phyloP scores from a whole-genome alignment of 192 early-diverging fungal genomes.

The Backusella circina region DNA sequence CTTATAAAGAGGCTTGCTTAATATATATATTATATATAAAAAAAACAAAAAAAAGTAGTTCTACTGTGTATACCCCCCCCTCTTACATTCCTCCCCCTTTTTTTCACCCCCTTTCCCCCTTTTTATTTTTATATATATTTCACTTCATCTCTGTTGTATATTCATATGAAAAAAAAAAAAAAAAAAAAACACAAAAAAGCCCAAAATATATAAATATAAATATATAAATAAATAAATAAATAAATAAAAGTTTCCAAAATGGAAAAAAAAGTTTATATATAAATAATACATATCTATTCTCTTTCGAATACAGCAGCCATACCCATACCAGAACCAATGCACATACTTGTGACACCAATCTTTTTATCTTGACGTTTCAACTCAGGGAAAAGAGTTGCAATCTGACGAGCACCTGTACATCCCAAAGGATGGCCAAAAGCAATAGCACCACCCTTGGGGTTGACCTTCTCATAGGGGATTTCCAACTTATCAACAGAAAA shows the following conservation, averaged over 20 bases:
- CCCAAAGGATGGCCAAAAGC: conserved; percentile 98
- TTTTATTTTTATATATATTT: neutral
- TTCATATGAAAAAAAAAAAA: neutral
- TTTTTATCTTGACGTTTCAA: conserved; percentile 71
- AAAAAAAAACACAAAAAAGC: neutral
- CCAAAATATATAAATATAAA: no score
- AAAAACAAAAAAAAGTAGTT: neutral
- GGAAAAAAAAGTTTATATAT: neutral
- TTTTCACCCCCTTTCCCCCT: neutral
- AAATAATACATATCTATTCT: conserved; percentile 34
- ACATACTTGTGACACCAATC: conserved; percentile 88
- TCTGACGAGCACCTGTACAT: conserved; percentile 87
- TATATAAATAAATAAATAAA: neutral
- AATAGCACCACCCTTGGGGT: conserved; percentile 94
- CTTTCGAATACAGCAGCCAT: conserved; percentile 83
- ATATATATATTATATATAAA: no score
- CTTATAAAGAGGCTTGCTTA: conserved; percentile 1
- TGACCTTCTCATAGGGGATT: conserved; percentile 74
- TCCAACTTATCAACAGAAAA: conserved; percentile 82
- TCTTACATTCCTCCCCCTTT: neutral
- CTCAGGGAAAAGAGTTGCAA: conserved; percentile 76
- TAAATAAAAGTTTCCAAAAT: neutral
- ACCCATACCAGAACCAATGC: conserved; percentile 96
- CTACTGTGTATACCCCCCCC: neutral
- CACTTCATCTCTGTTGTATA: neutral